phyloP scores from a whole-genome alignment of 1,284 basidiomycete genomes.

The Lignosus rhinocerotis region DNA sequence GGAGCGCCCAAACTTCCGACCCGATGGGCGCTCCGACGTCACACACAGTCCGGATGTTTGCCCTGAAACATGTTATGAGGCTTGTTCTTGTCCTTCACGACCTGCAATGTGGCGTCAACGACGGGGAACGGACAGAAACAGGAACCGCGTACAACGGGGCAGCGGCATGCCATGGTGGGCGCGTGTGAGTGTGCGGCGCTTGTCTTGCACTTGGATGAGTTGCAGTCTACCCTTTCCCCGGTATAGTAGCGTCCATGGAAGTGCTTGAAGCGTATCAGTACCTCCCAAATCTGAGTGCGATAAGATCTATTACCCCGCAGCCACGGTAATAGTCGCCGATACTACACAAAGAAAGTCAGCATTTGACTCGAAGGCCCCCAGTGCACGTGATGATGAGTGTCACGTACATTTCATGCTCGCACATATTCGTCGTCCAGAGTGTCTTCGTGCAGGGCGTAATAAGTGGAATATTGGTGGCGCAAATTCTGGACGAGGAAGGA shows the following conservation, averaged over 20 bases:
- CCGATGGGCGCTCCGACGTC: not conserved
- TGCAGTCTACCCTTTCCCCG: conserved; percentile 55
- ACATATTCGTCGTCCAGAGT: conserved; percentile 43
- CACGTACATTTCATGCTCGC: conserved; percentile 58
- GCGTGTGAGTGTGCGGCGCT: conserved; percentile 57
- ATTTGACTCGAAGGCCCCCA: not conserved
- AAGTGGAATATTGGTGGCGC: not conserved
- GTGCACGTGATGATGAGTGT: not conserved
- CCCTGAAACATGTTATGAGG: conserved; percentile 27
- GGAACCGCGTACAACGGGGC: conserved; percentile 32
- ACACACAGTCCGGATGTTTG: conserved; percentile 20
- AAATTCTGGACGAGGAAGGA: not conserved
- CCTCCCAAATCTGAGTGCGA: not conserved
- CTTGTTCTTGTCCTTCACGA: conserved; percentile 18
- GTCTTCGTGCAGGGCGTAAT: no score
- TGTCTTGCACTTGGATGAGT: conserved; percentile 49
- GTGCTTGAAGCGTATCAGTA: conserved; percentile 40
- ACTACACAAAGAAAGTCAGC: conserved; percentile 32
- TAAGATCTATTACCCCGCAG: conserved; percentile 46
- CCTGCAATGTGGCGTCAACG: conserved; percentile 4
- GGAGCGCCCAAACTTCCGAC: not conserved
- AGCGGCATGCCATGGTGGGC: conserved; percentile 50
- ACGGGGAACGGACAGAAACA: not conserved
- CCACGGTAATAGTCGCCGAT: conserved; percentile 64
- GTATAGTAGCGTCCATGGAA: conserved; percentile 65